phyloP scores from a whole-genome alignment of 139 green algal genomes.

The Micractinium sp. region DNA sequence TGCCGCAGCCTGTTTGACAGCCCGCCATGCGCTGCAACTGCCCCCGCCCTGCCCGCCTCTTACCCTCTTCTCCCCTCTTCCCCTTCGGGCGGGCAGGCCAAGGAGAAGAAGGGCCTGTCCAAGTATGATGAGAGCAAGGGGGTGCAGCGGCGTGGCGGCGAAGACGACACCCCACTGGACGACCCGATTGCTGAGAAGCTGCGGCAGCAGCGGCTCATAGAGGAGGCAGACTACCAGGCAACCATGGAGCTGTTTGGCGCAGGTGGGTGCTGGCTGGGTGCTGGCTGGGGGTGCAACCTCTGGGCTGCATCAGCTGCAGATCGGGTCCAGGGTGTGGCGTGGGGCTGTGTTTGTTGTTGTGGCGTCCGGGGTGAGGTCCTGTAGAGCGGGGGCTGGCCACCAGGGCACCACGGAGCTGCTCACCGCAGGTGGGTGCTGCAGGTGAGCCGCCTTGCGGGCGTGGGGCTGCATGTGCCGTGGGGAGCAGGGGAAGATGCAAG shows the following conservation, averaged over 20 bases:
- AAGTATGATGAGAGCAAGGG: slow-evolving; percentile 61
- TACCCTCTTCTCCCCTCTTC: background rate
- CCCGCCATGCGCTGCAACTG: too few relatives aligned
- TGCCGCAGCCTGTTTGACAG: too few relatives aligned
- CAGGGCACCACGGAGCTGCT: slow-evolving; percentile 72
- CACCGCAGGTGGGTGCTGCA: too few relatives aligned
- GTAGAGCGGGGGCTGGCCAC: slow-evolving; percentile 71
- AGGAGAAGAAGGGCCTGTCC: slow-evolving; percentile 49
- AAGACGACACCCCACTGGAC: slow-evolving; percentile 58
- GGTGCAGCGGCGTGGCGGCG: background rate
- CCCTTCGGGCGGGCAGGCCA: background rate
- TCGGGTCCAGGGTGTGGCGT: too few relatives aligned
- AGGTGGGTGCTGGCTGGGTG: background rate
- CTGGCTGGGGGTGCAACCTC: too few relatives aligned
- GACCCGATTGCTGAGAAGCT: slow-evolving; percentile 74
- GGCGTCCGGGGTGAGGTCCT: too few relatives aligned
- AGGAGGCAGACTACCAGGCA: slow-evolving; percentile 72
- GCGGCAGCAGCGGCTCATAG: slow-evolving; percentile 75
- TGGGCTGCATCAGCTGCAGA: too few relatives aligned
- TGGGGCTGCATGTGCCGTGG: too few relatives aligned
- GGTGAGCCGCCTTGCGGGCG: too few relatives aligned
- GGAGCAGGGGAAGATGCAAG: too few relatives aligned
- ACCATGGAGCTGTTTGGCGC: slow-evolving; percentile 79
- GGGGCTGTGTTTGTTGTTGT: background rate
- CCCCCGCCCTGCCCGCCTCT: background rate